Conservation (phyloP, 441 rosid species). For the Euphorbia celastroides region DNA sequence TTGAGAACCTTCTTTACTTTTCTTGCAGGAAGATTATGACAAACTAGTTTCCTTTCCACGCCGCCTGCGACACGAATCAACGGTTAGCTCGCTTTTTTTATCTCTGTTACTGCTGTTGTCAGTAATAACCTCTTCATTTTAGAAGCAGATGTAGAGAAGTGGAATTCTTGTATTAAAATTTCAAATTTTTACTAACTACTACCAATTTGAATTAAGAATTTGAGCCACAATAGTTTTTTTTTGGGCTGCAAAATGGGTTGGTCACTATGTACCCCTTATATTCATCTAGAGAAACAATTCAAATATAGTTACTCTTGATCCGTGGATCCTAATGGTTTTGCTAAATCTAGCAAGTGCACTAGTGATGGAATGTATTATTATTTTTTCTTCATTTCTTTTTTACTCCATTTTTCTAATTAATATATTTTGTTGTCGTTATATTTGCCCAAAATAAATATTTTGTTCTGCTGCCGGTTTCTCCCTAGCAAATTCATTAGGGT, state of each 20-base stretch:
- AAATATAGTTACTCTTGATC: too few relatives aligned
- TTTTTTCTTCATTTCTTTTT: too few relatives aligned
- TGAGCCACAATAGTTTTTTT: neutral
- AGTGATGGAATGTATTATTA: too few relatives aligned
- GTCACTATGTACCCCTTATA: neutral
- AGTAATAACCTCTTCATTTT: constrained; percentile 3
- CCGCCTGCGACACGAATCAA: constrained; percentile 72
- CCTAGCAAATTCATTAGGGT: too few relatives aligned
- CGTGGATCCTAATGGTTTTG: too few relatives aligned
- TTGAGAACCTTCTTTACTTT: constrained; percentile 15
- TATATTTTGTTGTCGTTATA: too few relatives aligned
- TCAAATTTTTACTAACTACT: too few relatives aligned
- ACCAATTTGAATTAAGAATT: neutral
- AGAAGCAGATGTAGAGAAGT: neutral
- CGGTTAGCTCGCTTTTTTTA: constrained; percentile 48
- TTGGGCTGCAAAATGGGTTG: constrained; percentile 1
- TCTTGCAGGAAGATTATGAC: constrained; percentile 68
- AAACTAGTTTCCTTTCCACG: constrained; percentile 57
- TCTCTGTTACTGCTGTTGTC: constrained; percentile 3
- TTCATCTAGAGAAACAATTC: too few relatives aligned
- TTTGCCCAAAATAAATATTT: too few relatives aligned
- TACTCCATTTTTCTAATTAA: too few relatives aligned
- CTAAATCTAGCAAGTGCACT: neutral
- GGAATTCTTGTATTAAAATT: neutral
- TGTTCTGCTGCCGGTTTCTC: too few relatives aligned